Conservation (phyloP, 106 monocot genomes). For the Dactylorhiza incarnata region DNA sequence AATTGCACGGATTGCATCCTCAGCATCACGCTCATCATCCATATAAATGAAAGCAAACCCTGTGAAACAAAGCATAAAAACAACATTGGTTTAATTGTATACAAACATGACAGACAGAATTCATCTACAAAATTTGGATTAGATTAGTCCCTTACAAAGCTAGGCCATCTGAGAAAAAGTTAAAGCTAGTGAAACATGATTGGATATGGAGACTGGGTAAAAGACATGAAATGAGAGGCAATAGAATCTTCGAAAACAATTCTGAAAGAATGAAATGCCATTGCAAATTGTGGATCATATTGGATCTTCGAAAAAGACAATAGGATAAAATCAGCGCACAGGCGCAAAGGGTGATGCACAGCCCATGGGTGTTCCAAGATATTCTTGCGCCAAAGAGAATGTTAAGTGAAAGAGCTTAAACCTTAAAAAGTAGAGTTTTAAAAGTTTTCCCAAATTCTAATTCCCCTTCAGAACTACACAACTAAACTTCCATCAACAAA, state of each 20-base stretch:
- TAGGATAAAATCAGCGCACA: constrained; percentile 48
- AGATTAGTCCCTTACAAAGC: constrained; percentile 1
- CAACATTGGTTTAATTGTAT: background rate
- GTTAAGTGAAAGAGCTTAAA: constrained; percentile 57
- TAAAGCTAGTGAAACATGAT: constrained; percentile 53
- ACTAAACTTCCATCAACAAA: constrained; percentile 6
- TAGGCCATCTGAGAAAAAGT: constrained; percentile 17
- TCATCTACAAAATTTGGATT: background rate
- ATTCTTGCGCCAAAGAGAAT: constrained; percentile 98
- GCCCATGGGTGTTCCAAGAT: constrained; percentile 54
- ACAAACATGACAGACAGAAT: background rate
- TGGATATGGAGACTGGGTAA: constrained; percentile 37
- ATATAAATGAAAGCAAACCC: constrained; percentile 99
- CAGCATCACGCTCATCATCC: constrained; percentile 97
- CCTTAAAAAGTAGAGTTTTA: constrained; percentile 23
- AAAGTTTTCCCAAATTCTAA: constrained; percentile 22
- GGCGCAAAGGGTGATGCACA: constrained; percentile 56
- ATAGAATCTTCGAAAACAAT: constrained; percentile 43
- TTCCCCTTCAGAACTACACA: constrained; percentile 24
- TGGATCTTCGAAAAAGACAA: constrained; percentile 43
- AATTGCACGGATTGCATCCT: constrained; percentile 85
- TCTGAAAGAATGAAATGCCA: constrained; percentile 55
- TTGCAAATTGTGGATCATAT: constrained; percentile 47
- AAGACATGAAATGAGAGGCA: constrained; percentile 50
- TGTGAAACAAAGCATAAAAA: constrained; percentile 13